These are phyloP conservation scores for Salix brachista DNA, from an alignment of 345 rosid genomes.

Conservation along the genomic window DNA sequence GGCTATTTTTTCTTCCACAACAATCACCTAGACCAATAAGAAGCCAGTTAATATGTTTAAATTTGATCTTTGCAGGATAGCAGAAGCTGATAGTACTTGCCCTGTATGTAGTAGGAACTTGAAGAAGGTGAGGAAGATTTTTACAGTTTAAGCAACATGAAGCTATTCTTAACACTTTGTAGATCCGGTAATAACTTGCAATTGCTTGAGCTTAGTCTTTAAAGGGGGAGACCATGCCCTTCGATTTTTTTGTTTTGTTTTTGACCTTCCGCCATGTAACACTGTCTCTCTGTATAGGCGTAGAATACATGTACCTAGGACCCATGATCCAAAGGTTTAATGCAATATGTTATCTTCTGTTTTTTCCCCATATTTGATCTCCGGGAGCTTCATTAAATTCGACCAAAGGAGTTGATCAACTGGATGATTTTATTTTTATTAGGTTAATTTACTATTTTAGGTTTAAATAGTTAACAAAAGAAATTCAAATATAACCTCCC, in stretches of 20 bases:
- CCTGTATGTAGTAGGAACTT: conserved; percentile 49
- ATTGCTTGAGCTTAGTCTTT: background rate
- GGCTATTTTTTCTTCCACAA: background rate
- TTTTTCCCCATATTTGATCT: background rate
- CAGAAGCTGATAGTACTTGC: conserved; percentile 49
- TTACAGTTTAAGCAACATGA: conserved; percentile 39
- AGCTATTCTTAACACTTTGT: background rate
- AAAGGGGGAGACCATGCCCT: background rate
- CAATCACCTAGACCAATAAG: background rate
- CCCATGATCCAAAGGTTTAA: background rate
- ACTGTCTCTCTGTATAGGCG: background rate
- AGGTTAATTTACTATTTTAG: background rate
- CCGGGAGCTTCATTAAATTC: background rate
- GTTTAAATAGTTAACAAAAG: background rate
- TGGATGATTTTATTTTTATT: background rate
- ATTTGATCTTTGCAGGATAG: conserved; percentile 54
- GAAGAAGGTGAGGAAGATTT: conserved; percentile 60
- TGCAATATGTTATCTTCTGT: background rate
- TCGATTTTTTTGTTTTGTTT: background rate
- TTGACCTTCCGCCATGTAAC: background rate
- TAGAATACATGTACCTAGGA: background rate
- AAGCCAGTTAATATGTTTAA: background rate
- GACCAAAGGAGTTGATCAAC: background rate
- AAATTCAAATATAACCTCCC: background rate
- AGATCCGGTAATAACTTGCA: background rate